These are phyloP conservation scores for Helianthus tuberosus DNA, from an alignment of 129 eudicot genomes.

Conservation along the genomic window DNA sequence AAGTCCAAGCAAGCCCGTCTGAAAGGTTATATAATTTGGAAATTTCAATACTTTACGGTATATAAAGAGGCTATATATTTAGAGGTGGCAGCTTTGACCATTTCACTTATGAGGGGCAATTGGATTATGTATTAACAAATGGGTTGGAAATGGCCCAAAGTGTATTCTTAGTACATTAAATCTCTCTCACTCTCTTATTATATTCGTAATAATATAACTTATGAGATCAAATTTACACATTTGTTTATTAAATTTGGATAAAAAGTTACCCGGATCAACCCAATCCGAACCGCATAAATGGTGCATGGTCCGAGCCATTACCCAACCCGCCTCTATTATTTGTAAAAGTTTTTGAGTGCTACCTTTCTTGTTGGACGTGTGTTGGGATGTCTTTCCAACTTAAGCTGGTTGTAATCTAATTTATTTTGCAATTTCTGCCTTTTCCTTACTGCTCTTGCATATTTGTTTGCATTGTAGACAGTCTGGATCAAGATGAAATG, in stretches of 20 bases:
- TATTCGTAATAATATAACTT: background rate
- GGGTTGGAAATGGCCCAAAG: background rate
- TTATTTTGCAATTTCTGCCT: conserved; percentile 77
- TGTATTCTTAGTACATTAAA: background rate
- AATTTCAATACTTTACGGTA: background rate
- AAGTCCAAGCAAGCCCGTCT: conserved; percentile 93
- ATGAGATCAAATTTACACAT: background rate
- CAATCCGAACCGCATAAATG: background rate
- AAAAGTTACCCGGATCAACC: background rate
- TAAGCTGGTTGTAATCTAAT: conserved; percentile 84
- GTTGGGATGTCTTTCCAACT: conserved; percentile 75
- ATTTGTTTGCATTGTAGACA: conserved; percentile 92
- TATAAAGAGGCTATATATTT: background rate
- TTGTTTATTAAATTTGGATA: background rate
- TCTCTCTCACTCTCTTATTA: background rate
- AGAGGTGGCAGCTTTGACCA: background rate
- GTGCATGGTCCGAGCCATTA: background rate
- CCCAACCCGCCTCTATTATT: background rate
- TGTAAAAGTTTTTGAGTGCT: conserved; percentile 16
- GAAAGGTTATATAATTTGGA: conserved; percentile 16
- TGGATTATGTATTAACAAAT: background rate
- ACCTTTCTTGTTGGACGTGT: conserved; percentile 88
- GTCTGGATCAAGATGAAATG: conserved; percentile 46
- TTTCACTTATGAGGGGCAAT: background rate
- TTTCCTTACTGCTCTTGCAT: conserved; percentile 70